Evolutionary conservation across 495 filamentous ascomycete species (phyloP), one percentile per base, ranked within the genome.

Genomic region (Trichocladium uniseriatum): DNA sequence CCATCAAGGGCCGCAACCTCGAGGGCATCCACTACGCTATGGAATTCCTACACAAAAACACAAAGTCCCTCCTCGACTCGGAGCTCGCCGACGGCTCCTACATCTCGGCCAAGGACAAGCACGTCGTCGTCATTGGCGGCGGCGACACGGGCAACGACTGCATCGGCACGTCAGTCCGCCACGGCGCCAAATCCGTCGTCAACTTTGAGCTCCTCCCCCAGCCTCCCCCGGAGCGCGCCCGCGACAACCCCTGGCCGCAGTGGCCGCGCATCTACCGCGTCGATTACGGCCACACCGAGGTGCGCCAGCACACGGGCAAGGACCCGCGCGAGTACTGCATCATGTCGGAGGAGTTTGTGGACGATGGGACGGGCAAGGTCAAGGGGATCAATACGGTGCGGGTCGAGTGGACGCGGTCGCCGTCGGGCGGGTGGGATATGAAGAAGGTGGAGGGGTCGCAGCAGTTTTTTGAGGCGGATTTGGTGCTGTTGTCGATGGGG

Each of bases 111-210:
- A 95, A 95, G 71, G 89, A 82, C 69, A 97, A 97, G 77, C 69
- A 99, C 60, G 94, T 99, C 45, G 79, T 99, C 39, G 92, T 99
- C 59, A 97, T 99, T 65, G 92, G 92, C 58, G 92, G 92, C 69
- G 92, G 92, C 76, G 92, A 99, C 66, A 99, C 92, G 38, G 92
- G 92, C 59, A 99, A 99, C 65, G 92, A 99, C 69, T 99, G 92
- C 70, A 96, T 99, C 65, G 92, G 94, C 66, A 99, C 92, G 36
- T 94, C 94, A 5, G 88, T 99, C 55, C 94, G 92, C 43, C 92
- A 99, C 65, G 92, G 92, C 46, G 92, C 92, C 56, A 95, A 92
- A 69, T 94, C 86, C 2, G 88, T 99, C 49, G 84, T 83, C 67
- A 99, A 99, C 79, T 97, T 99, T 58, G 92, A 99, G 74, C 76